Evolutionary conservation across 2,329 filamentous ascomycete genomes (phyloP), one percentile per base, ranked within the genome.

Genomic region (Aspergillus luchuensis): DNA sequence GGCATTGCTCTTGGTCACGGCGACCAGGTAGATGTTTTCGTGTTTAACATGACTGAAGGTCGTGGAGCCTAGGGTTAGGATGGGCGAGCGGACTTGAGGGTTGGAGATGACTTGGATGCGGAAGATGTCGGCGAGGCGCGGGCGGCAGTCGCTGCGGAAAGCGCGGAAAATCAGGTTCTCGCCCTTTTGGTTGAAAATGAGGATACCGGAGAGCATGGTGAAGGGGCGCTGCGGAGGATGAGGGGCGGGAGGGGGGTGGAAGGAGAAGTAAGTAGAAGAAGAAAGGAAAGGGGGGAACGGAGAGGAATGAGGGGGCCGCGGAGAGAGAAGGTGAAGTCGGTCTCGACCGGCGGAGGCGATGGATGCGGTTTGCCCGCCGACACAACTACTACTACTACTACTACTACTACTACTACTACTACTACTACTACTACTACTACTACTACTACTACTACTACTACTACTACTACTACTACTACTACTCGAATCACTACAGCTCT

Each of bases 1-100:
- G 81, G 93, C 95, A 80, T 99, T 99, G 82, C 93, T 97, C 83
- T 98, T 99, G 60, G 93, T 98, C 70, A 99, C 91, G 17, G 94
- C 95, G 58, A 98, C 94, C 69, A 99, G 80, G 78, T 98, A 99
- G 75, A 99, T 97, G 77, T 99, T 99, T 76, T 99, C 95, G 80
- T 97, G 94, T 78, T 97, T 97, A 80, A 99, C 94, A 88, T 99
- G 95, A 83, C 92, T 97, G 79, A 99, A 99, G 50, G 96, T 99
- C 59, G 95, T 99, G 76, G 92, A 97, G 66, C 96, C 95, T 60
- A 99, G 87, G 4, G 95, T 99, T 71, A 99, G 84, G 79, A 99
- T 98, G 61, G 95, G 95, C 68, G 95, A 98, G 68, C 96, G 92
- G 62, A 99, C 95, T 78, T 97, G 92, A 56, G 95, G 89, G 77